Evolutionary conservation across 2,329 filamentous ascomycete genomes (phyloP), one percentile per base, ranked within the genome.

Genomic region (Fusarium tjaetaba): DNA sequence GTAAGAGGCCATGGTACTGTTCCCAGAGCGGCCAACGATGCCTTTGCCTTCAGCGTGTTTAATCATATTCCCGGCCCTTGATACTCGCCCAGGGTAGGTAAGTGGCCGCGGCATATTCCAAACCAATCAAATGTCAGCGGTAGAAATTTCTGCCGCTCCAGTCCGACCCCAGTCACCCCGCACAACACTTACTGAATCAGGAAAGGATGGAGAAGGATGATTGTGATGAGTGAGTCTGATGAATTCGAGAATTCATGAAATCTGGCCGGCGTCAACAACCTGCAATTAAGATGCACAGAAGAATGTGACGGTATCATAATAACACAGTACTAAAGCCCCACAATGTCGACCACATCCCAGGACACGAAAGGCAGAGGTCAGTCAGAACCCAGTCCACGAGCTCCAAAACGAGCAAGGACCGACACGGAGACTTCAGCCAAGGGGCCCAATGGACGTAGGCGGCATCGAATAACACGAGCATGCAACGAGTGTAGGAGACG

Each of bases 401-500:
- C n/a, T 22, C 36, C 45, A 11, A 68, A 68, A 11, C 45, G 65
- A 28, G 20, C 62, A 16, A 67, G 65, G n/a, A 52, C 28, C 14
- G 65, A 53, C 4, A 26, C 16, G 2, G 52, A 68, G 9, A 56
- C 43, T 3, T 38, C 62, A 15, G 65, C 67, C 1, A 65, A 67
- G 24, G 39, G 45, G 13, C 49, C 24, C 3, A 24, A 24, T 13
- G 51, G 65, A 13, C 51, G 39, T 7, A 30, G 15, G 22, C 56
- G 65, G 2, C 65, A 61, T 46, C 62, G 65, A 22, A 39, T 68
- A 2, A 67, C 65, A 8, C 48, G 65, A 14, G 65, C 65, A 11
- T 68, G 65, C 28, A 68, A 67, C 7, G 65, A 68, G 15, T 68
- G 65, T 1, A 56, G 65, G 1, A 48, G 65, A 14, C 52, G 65